These are phyloP conservation scores for Fusarium sp. DNA, from an alignment of 2,329 filamentous ascomycete genomes.

Conservation along the genomic window DNA sequence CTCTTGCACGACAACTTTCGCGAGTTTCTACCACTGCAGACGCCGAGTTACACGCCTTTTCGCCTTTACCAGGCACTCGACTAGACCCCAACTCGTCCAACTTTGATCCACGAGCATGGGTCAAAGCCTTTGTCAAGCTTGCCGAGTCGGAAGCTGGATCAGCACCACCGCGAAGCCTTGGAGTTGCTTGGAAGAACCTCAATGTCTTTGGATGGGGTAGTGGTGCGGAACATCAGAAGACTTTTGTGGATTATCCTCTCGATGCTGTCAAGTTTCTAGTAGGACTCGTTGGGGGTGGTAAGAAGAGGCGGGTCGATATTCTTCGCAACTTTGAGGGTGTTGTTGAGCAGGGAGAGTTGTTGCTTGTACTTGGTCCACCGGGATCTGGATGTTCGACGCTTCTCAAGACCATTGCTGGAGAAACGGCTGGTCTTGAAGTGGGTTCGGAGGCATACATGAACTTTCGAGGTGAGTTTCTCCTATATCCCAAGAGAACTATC, in stretches of 20 bases:
- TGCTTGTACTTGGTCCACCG: slow-evolving; percentile 66
- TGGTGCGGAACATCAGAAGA: slow-evolving; percentile 47
- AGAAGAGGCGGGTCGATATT: slow-evolving; percentile 46
- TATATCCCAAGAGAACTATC: rapidly evolving
- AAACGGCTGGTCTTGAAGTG: slow-evolving; percentile 59
- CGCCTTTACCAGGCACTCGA: slow-evolving; percentile 36
- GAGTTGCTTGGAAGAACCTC: slow-evolving; percentile 49
- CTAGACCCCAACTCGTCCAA: slow-evolving; percentile 47
- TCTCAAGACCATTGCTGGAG: slow-evolving; percentile 69
- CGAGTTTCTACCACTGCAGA: slow-evolving; percentile 30
- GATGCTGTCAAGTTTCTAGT: slow-evolving; percentile 23
- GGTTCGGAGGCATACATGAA: slow-evolving; percentile 57
- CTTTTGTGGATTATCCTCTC: slow-evolving; percentile 42
- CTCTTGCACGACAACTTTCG: slow-evolving; percentile 34
- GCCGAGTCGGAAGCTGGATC: slow-evolving; percentile 47
- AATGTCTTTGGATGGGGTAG: slow-evolving; percentile 50
- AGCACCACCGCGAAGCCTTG: slow-evolving; percentile 44
- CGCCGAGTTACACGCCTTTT: slow-evolving; percentile 38
- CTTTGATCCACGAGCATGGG: slow-evolving; percentile 49
- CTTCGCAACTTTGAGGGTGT: slow-evolving; percentile 51
- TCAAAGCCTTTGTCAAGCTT: slow-evolving; percentile 47
- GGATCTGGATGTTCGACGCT: slow-evolving; percentile 69
- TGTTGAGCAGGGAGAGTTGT: slow-evolving; percentile 49
- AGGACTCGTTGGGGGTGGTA: slow-evolving; percentile 5
- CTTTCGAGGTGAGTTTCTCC: slow-evolving; percentile 62